Conservation (phyloP, 768 basidiomycete species). For the Cystofilobasidium macerans region DNA sequence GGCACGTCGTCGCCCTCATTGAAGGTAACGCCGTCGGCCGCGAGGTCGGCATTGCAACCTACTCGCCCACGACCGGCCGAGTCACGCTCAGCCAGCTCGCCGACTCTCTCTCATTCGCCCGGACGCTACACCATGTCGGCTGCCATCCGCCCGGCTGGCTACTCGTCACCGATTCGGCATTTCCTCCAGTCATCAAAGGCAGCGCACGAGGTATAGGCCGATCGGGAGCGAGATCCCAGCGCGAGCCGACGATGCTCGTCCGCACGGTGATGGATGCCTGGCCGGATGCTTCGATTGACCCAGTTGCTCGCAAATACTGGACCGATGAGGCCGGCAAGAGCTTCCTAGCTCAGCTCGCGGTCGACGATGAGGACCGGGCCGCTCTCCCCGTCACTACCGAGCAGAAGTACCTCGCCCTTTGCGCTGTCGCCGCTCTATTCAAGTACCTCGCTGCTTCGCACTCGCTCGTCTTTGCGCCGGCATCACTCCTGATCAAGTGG, state of each 20-base stretch:
- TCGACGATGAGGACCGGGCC: conserved; percentile 58
- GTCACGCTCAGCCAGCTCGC: neutral
- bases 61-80: neutral
- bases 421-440: conserved; percentile 75
- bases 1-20: neutral
- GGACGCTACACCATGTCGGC: neutral
- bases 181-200: neutral
- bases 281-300: conserved; percentile 47
- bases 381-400: conserved; percentile 66
- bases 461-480: conserved; percentile 55
- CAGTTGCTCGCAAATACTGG: conserved; percentile 71
- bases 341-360: conserved; percentile 9
- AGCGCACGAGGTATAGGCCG: neutral
- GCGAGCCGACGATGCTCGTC: neutral
- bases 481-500: conserved; percentile 42
- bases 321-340: conserved; percentile 54
- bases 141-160: neutral
- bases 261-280: neutral
- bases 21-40: neutral
- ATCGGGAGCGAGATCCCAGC: too few species aligned
- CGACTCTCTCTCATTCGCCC: neutral
- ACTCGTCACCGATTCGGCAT: neutral
- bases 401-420: conserved; percentile 85
- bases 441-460: conserved; percentile 63
- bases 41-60: neutral